phyloP scores from a whole-genome alignment of 768 basidiomycete genomes.

The Serpula lacrymans region DNA sequence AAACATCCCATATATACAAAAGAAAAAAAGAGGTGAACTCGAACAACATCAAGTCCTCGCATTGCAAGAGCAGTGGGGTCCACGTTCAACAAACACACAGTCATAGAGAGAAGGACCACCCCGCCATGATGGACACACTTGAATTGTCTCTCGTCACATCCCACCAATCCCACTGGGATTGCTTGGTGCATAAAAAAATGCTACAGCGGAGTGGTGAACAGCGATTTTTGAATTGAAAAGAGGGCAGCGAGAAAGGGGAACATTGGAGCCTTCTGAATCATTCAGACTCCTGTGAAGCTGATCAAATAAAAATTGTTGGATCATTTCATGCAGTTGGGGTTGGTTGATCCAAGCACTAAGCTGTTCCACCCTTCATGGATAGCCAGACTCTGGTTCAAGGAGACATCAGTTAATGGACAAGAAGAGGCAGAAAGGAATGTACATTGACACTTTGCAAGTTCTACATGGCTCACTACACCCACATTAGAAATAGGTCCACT shows the following conservation, averaged over 20 bases:
- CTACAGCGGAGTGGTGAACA: constrained; percentile 4
- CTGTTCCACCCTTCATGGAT: constrained; percentile 5
- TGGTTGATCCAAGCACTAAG: constrained; percentile 12
- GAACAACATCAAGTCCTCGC: constrained; percentile 18
- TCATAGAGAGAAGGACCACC: constrained; percentile 20
- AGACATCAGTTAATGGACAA: constrained; percentile 4
- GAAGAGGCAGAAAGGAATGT: not conserved
- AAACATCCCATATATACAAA: constrained; percentile 7
- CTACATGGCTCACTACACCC: constrained; percentile 7
- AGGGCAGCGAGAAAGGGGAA: constrained; percentile 6
- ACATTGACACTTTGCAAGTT: constrained; percentile 5
- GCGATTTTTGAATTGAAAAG: constrained; percentile 1
- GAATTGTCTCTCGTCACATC: constrained; percentile 26
- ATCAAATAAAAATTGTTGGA: constrained; percentile 23
- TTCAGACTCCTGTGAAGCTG: constrained; percentile 17
- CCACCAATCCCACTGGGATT: constrained; percentile 26
- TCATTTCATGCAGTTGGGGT: constrained; percentile 18
- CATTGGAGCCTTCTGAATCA: constrained; percentile 2
- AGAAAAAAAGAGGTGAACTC: constrained; percentile 19
- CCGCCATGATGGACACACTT: constrained; percentile 24
- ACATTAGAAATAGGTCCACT: constrained; percentile 1
- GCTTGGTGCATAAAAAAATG: constrained; percentile 24
- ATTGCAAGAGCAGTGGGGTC: constrained; percentile 16
- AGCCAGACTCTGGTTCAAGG: not conserved
- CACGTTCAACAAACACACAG: constrained; percentile 20